Evolutionary conservation across 805 yeast genomes (phyloP), one percentile per base, ranked within the genome.

Genomic region (Myxozyma mucilagina): DNA sequence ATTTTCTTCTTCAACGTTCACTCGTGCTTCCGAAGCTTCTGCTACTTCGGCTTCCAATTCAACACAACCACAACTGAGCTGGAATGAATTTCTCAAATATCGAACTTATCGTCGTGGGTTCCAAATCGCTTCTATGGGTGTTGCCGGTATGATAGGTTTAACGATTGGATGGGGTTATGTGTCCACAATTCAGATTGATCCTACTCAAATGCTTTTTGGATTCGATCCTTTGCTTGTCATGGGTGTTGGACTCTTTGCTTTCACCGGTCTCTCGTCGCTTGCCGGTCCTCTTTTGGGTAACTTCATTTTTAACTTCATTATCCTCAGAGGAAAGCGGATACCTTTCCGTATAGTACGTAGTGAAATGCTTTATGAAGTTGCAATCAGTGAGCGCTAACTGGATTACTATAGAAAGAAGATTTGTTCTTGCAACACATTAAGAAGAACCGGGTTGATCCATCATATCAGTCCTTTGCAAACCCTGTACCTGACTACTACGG

Each of bases 401-500:
- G 16, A 32, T 5, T 35, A 20, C 24, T 39, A 34, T 38, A 73
- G 53, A 92, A 88, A 76, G 91, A 93, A 71, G 82, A 85, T 66
- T 78, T 81, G 43, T 94, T 93, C 69, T 79, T 93, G 72, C 82
- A 82, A 66, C 93, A 84, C 71, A 82, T 94, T 65, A 84, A 82
- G 68, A 79, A 79, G 60, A 87, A 90, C 75, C 82, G 99, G 70
- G 97, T 92, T 35, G 96, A 94, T 77, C 97, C 99, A 20, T 82
- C 92, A 18, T 84, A 88, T 59, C 97, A 92, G 76, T 84, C 91
- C 70, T 87, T 91, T 76, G 63, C 74, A 38, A 94, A 93, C 75
- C 98, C 98, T 13, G 96, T 94, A 50, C 97, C 97, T n/a, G 99
- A 94, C 75, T 94, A 91, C 76, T 94, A 94, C 73, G 99, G 99